Evolutionary conservation across 2,329 filamentous ascomycete species (phyloP), one percentile per base, ranked within the genome.

Genomic region (Ascochyta lentis): DNA sequence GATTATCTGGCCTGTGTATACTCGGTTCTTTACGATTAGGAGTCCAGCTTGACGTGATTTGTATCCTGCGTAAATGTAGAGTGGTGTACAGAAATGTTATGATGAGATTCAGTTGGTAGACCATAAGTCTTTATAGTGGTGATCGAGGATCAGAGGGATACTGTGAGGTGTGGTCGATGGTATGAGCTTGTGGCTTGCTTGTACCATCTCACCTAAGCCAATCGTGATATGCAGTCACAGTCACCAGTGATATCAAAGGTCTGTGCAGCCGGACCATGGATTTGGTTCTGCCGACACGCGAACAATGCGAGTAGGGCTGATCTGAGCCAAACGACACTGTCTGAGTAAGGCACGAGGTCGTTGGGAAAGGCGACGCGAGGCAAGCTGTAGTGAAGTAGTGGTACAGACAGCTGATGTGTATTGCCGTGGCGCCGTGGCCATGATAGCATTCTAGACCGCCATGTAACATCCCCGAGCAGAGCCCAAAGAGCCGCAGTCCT

Each of bases 161-260:
- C 40, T 13, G 24, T 16, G 22, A 43, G 37, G 31, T 23, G 26
- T 37, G 42, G 37, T 47, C 31, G 19, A 44, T 35, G 12, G 43
- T 54, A 13, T 16, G 31, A 47, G 39, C 24, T 26, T 34, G 47
- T 47, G 53, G 53, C 53, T 50, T 51, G 24, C 38, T 51, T 48
- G 53, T 56, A 27, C 38, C 31, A 56, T 56, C 47, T 56, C 42
- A 56, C 38, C 37, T 56, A 42, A 46, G 37, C 33, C 42, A 43
- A 16, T 6, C 31, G 6, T 27, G 16, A 27, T n/a, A 10, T n/a
- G 24, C 16, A 33, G 37, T 12, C 29, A 3, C 37, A 27, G 29
- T 31, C n/a, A n/a, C 13, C 2, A n/a, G 24, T 26, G 9, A 13
- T 27, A 26, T 16, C 27, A 5, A 35, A 33, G 7, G 12, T 13